These are phyloP conservation scores for Aciculoconidium aculeatum DNA, from an alignment of 805 yeast genomes.

Conservation along the genomic window DNA sequence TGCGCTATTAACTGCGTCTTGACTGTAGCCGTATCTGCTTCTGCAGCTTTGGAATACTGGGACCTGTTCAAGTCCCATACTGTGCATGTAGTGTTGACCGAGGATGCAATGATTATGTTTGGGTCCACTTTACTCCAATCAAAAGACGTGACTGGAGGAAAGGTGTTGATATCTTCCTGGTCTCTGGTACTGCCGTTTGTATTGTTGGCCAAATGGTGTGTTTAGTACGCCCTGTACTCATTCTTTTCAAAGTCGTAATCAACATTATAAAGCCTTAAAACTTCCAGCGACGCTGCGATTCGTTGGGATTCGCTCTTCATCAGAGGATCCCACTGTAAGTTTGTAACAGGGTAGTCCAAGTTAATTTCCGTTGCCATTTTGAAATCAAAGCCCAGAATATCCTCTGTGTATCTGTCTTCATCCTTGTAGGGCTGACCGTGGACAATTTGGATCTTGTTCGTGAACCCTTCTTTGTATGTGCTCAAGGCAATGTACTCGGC, in stretches of 20 bases:
- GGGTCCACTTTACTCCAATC: conserved; percentile 84
- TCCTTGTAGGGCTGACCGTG: conserved; percentile 25
- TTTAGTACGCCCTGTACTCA: conserved; percentile 31
- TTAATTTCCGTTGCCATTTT: conserved; percentile 44
- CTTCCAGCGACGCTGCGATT: conserved; percentile 68
- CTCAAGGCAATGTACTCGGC: conserved; percentile 56
- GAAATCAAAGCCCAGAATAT: conserved; percentile 34
- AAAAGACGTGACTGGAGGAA: conserved; percentile 89
- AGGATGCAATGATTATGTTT: conserved; percentile 68
- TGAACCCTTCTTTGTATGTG: conserved; percentile 74
- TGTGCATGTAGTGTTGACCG: conserved; percentile 95
- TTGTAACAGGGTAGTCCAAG: conserved; percentile 65
- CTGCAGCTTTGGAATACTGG: conserved; percentile 8
- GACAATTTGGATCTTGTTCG: conserved; percentile 56
- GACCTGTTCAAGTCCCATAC: conserved; percentile 73
- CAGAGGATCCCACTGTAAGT: conserved; percentile 69
- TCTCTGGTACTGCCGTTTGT: conserved; percentile 19
- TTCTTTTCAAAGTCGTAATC: conserved; percentile 41
- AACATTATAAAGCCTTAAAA: conserved; percentile 57
- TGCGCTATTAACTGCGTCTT: conserved; percentile 95
- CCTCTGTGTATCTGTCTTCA: conserved; percentile 9
- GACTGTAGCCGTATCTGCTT: conserved; percentile 51
- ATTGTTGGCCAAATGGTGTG: conserved; percentile 36
- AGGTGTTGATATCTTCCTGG: conserved; percentile 40
- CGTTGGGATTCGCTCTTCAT: conserved; percentile 30